Percentiles rank a stretch among this genome's conserved stretches.
Evolutionary conservation across 148 eudicot species (phyloP).

Genomic region (Rhododendron molle): DNA sequence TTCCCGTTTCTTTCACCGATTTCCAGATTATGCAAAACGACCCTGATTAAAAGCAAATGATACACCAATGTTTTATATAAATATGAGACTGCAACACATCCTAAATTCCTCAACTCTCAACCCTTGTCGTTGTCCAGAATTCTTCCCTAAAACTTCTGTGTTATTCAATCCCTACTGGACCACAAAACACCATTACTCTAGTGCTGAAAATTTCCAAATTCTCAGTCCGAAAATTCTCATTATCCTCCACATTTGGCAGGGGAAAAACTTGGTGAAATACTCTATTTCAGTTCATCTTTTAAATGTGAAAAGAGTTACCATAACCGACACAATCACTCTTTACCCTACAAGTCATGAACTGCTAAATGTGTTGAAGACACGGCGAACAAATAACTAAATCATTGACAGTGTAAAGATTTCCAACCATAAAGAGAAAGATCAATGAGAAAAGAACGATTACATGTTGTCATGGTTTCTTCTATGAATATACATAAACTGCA

Average conservation of each 20-base stretch:
- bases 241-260: neutral
- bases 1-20: neutral
- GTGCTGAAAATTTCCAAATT: neutral
- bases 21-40: neutral
- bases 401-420: neutral
- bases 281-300: neutral
- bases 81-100: neutral
- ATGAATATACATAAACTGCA: neutral
- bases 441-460: neutral
- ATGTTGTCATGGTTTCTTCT: neutral
- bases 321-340: neutral
- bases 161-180: neutral
- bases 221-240: neutral
- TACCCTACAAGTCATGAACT: neutral
- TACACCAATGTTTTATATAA: neutral
- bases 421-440: neutral
- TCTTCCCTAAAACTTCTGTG: neutral
- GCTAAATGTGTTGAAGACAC: neutral
- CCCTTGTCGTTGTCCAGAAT: neutral
- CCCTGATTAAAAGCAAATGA: neutral
- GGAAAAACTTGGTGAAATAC: neutral
- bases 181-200: neutral
- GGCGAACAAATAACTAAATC: neutral
- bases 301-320: neutral
- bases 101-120: neutral